Percentiles rank a stretch among this genome's conserved stretches.
Evolutionary conservation across 1,139 yeast genomes (phyloP).

Genomic region (Yamadazyma friedrichii): DNA sequence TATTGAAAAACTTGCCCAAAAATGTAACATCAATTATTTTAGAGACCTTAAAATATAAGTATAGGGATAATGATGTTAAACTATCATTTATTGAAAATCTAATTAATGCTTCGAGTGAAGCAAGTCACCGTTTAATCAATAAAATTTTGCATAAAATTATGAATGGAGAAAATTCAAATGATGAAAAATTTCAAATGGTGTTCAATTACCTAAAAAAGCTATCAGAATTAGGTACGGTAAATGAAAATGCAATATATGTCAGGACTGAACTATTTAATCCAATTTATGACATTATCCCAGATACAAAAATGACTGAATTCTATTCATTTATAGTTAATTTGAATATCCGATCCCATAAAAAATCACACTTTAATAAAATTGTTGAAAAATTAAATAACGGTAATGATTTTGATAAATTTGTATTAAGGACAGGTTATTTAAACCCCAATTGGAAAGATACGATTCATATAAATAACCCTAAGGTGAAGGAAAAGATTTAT

Average conservation of each 20-base stretch:
- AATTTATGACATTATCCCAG: conserved; percentile 22
- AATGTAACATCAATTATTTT: conserved; percentile 13
- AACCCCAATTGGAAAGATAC: conserved; percentile 41
- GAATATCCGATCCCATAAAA: conserved; percentile 29
- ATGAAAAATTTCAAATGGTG: conserved; percentile 20
- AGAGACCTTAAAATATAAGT: conserved; percentile 11
- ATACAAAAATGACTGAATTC: conserved; percentile 22
- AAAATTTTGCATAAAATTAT: conserved; percentile 22
- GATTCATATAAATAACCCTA: conserved; percentile 17
- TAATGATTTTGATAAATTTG: conserved; percentile 29
- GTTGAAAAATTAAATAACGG: conserved; percentile 28
- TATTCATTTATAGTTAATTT: conserved; percentile 34
- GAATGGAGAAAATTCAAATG: conserved; percentile 14
- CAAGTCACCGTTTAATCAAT: conserved; percentile 19
- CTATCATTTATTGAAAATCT: conserved; percentile 26
- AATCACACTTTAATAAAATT: conserved; percentile 17
- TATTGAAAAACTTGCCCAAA: conserved; percentile 19
- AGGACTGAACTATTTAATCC: conserved; percentile 18
- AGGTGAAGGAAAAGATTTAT: conserved; percentile 28
- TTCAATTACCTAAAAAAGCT: conserved; percentile 22
- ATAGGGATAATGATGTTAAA: conserved; percentile 23
- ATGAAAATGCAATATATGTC: conserved; percentile 25
- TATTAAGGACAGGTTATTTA: conserved; percentile 37
- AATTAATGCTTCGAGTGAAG: conserved; percentile 19
- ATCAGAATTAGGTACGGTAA: conserved; percentile 23